phyloP scores from a whole-genome alignment of 805 yeast genomes.

The Schwanniomyces yamadae region DNA sequence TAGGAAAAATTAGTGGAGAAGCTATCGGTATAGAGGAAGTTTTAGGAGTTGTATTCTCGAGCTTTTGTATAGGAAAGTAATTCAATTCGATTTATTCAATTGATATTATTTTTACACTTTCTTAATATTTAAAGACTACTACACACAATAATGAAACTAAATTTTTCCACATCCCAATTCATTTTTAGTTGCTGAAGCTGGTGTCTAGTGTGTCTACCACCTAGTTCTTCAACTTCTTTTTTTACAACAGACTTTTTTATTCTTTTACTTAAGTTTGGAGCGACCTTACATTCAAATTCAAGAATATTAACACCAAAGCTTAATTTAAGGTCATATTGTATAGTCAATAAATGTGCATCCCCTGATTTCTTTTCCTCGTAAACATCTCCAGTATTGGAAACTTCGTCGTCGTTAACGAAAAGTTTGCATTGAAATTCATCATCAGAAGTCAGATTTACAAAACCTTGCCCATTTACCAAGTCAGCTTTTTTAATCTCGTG shows the following conservation, averaged over 20 bases:
- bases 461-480: conserved; percentile 31
- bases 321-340: conserved; percentile 39
- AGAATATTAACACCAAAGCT: conserved; percentile 40
- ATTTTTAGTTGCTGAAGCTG: conserved; percentile 45
- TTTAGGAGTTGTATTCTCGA: conserved; percentile 85
- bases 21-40: conserved; percentile 88
- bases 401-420: conserved; percentile 39
- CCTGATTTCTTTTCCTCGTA: conserved; percentile 24
- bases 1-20: conserved; percentile 90
- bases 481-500: conserved; percentile 31
- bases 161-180: conserved; percentile 46
- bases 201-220: conserved; percentile 46
- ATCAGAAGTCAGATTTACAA: conserved; percentile 30
- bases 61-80: conserved; percentile 91
- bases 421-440: conserved; percentile 44
- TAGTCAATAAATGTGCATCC: conserved; percentile 19
- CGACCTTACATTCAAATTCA: conserved; percentile 40
- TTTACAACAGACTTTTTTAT: conserved; percentile 25
- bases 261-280: conserved; percentile 38
- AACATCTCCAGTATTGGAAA: conserved; percentile 30
- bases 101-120: conserved; percentile 2
- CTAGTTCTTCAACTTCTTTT: conserved; percentile 27
- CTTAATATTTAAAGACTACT: conserved; percentile 17
- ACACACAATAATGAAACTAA: conserved; percentile 33
- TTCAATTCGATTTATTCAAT: not conserved